Percentiles rank a stretch among this genome's conserved stretches.
Evolutionary conservation across 352 stramenopile genomes (phyloP).

Genomic region (Pythium rishiriense): DNA sequence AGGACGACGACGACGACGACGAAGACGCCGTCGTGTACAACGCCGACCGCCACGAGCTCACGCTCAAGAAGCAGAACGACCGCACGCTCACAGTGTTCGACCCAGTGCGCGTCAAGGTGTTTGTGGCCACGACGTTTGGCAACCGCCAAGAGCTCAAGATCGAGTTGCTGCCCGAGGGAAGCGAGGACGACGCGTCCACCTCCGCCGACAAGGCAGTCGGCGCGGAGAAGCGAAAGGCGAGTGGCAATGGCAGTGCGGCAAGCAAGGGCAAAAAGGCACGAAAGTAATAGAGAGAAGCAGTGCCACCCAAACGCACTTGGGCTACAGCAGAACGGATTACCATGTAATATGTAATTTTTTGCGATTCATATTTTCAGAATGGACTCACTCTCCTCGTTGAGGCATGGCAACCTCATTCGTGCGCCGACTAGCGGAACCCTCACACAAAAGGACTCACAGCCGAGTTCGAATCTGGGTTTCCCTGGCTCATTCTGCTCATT

Average conservation of each 20-base stretch:
- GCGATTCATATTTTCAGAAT: background rate
- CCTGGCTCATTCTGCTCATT: too few species aligned
- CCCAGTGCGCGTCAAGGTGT: conserved; percentile 77
- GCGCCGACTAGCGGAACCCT: too few species aligned
- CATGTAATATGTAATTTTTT: conserved; percentile 10
- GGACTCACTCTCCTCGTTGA: background rate
- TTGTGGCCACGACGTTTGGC: conserved; percentile 71
- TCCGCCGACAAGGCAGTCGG: conserved; percentile 9
- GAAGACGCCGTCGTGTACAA: conserved; percentile 49
- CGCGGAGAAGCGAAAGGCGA: conserved; percentile 20
- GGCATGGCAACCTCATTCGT: too few species aligned
- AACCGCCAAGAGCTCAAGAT: conserved; percentile 87
- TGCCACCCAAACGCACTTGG: too few species aligned
- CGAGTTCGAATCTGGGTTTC: too few species aligned
- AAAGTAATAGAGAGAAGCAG: conserved; percentile 1
- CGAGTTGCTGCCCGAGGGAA: conserved; percentile 51
- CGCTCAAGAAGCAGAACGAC: conserved; percentile 48
- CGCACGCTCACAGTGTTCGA: conserved; percentile 80
- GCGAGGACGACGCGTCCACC: background rate
- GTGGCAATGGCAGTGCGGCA: background rate
- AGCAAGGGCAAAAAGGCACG: conserved; percentile 21
- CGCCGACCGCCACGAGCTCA: conserved; percentile 54
- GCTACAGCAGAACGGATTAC: background rate
- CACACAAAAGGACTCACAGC: too few species aligned
- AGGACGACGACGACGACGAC: conserved; percentile 55